Base-by-base conservation (phyloP, 2,329 filamentous ascomycete species). In the Pseudogymnoascus sp. region DNA sequence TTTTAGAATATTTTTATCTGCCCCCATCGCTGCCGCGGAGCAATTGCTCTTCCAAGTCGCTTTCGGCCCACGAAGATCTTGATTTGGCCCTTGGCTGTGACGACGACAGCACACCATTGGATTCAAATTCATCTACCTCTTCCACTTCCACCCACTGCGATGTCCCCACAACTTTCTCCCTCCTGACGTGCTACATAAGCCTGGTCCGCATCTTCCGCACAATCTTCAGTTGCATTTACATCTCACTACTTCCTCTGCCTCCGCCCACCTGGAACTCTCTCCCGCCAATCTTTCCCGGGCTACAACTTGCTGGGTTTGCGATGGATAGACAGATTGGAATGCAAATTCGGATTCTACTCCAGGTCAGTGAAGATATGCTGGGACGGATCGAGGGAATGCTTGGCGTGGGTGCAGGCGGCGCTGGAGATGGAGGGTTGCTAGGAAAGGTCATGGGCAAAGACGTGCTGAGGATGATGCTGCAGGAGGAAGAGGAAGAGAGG, bases 121-220 rank as follows among this genome's bases (percentile, higher is more conserved):
- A 53, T 33, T 33, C 2, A 4, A 3, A 15, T 2, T n/a, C 12
- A n/a, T 18, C 12, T 6, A 43, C 9, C n/a, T 18, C 47, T 7
- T 12, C 28, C 11, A 7, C 28, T 12, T 14, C 25, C 8, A 6
- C 2, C 25, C 47, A 53, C 47, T 53, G 47, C 28, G 47, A 53
- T 33, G 47, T 53, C 47, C 47, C 47, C n/a, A 53, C 47, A 33
- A 53, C 25, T 4, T 53, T 53, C 8, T 53, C 47, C 9, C 47
- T 53, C 28, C 47, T 53, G 4, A 53, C 47, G 5, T 53, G 47
- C 47, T 53, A 53, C 28, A 33, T 53, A 53, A 53, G 47, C 47
- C 47, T 53, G 6, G 47, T 53, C n/a, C 47, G 47, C n/a, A 53
- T 53, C n/a, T 53, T 18, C n/a, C 47, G 47, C 25, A 53, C 47